These are phyloP conservation scores for Mycena chlorophos DNA, from an alignment of 768 basidiomycete genomes.

Conservation along the genomic window DNA sequence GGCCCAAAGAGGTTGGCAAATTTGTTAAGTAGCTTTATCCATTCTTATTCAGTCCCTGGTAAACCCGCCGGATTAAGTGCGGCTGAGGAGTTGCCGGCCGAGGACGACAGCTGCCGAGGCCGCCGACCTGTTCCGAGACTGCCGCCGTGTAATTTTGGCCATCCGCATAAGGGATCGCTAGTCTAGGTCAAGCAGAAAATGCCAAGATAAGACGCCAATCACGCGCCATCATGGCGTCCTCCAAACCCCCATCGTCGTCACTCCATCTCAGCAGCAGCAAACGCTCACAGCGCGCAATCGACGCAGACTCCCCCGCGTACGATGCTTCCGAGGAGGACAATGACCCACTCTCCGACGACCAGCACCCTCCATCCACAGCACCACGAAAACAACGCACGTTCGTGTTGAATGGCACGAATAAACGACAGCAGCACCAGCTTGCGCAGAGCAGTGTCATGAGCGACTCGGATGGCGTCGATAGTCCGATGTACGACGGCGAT, in stretches of 20 bases:
- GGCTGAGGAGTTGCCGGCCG: too few species aligned
- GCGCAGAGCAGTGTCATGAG: slow-evolving; percentile 53
- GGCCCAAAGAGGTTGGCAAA: too few species aligned
- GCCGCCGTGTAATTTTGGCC: too few species aligned
- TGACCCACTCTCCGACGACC: slow-evolving; percentile 79
- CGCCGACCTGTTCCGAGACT: too few species aligned
- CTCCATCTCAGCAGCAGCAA: slow-evolving; percentile 62
- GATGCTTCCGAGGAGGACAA: slow-evolving; percentile 90
- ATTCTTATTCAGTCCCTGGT: too few species aligned
- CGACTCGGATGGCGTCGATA: slow-evolving; percentile 77
- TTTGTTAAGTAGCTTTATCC: too few species aligned
- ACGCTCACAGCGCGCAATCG: slow-evolving; percentile 63
- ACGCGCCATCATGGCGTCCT: neutral
- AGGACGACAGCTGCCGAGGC: too few species aligned
- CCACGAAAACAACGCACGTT: slow-evolving; percentile 23
- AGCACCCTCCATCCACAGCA: slow-evolving; percentile 5
- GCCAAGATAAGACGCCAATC: too few species aligned
- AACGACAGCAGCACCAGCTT: slow-evolving; percentile 56
- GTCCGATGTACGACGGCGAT: slow-evolving; percentile 89
- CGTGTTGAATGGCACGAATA: neutral
- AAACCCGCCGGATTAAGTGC: too few species aligned
- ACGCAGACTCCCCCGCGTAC: slow-evolving; percentile 71
- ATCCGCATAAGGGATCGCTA: too few species aligned
- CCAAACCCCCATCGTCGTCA: slow-evolving; percentile 20
- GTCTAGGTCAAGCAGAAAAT: too few species aligned